Evolutionary conservation across 192 early-diverging fungal species (phyloP), one percentile per base, ranked within the genome.

Genomic region (Coemansia sp.): DNA sequence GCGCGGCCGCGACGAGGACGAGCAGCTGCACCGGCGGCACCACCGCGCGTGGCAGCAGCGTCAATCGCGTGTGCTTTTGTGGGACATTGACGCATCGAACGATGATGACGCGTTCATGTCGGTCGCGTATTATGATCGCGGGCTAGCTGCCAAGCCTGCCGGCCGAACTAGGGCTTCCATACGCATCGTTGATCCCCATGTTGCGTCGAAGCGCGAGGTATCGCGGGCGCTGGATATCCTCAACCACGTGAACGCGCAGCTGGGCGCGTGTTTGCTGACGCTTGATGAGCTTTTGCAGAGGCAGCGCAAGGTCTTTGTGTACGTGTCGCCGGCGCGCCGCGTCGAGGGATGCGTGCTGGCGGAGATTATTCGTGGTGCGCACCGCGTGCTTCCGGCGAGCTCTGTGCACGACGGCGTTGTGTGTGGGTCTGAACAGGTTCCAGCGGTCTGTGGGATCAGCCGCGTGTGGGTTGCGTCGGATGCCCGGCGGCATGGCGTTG

Each of bases 391-490:
- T 18, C 25, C 51, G 1, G 35, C 19, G n/a, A 23, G 0, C 16
- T 35, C 9, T 35, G 18, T 33, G 32, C 23, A 0, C 45, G 19
- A 24, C 45, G n/a, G 35, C 16, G n/a, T 16, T 14, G 35, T 40
- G 33, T 22, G 56, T 51, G 60, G 38, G n/a, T 54, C 29, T 8
- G 24, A 27, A 6, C 44, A 31, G 1, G 44, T 45, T 16, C 38
- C 35, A 11, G 79, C 73, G 0, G 46, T 52, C 0, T 83, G 84
- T 52, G 84, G 84, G 3, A 83, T 85, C 28, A 82, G 77, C 43
- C 79, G 84, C 0, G 71, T 85, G 38, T 85, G 84, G 84, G 84
- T 85, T 3, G 57, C 65, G 2, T 62, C 71, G 2, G 27, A 53
- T n/a, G 70, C 74, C 14, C 67, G 84, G 9, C 72, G 79, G 3